Conservation (phyloP, 768 basidiomycete genomes). For the Mycena alexandri region DNA sequence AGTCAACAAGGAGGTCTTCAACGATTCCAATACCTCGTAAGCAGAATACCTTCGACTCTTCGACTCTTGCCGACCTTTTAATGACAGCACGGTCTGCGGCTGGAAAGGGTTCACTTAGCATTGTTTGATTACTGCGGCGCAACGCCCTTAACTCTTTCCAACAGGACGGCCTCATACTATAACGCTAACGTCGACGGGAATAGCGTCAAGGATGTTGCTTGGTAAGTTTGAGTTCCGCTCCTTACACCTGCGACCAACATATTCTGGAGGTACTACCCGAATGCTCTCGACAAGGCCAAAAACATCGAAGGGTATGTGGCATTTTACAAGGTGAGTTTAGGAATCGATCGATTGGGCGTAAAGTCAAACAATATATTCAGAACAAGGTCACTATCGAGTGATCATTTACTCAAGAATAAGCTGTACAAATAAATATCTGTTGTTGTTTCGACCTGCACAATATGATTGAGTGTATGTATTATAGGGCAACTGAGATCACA, state of each 20-base stretch:
- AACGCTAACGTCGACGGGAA: conserved; percentile 64
- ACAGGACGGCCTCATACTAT: conserved; percentile 76
- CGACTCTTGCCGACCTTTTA: conserved; percentile 8
- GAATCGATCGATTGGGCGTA: too few relatives aligned
- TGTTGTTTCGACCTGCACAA: conserved; percentile 14
- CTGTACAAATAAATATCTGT: conserved; percentile 29
- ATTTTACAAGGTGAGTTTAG: conserved; percentile 75
- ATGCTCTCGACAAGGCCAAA: conserved; percentile 67
- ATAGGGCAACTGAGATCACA: too few relatives aligned
- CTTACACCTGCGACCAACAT: background rate
- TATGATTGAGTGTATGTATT: background rate
- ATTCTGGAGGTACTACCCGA: conserved; percentile 72
- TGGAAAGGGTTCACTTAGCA: conserved; percentile 75
- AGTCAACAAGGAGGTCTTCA: conserved; percentile 61
- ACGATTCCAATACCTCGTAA: conserved; percentile 66
- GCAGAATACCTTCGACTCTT: conserved; percentile 25
- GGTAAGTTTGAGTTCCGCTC: conserved; percentile 55
- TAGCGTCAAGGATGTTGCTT: conserved; percentile 70
- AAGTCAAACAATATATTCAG: conserved; percentile 36
- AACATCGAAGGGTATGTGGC: conserved; percentile 77
- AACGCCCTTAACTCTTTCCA: background rate
- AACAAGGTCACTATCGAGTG: conserved; percentile 54
- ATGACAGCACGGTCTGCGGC: conserved; percentile 63
- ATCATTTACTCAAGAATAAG: conserved; percentile 3
- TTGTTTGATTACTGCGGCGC: background rate